A percentile compares a stretch with the other conserved stretches of the same genome.
Evolutionary conservation across 2,329 filamentous ascomycete species (phyloP).

Genomic region (Fonsecaea pedrosoi): DNA sequence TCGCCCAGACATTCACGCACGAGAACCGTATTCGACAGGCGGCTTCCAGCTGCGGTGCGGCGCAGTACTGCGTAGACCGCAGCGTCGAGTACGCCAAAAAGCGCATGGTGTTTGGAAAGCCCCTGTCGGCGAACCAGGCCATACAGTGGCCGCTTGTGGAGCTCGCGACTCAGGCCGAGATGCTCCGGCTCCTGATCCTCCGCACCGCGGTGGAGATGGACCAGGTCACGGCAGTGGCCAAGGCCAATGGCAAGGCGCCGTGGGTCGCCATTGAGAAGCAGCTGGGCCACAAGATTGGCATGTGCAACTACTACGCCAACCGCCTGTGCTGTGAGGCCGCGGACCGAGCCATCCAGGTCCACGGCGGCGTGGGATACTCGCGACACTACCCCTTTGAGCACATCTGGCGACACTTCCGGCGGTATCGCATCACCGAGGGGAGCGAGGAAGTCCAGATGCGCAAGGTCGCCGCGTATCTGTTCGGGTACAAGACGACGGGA

Average conservation of each 20-base stretch:
- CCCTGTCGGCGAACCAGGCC: conserved; percentile 65
- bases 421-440: conserved; percentile 69
- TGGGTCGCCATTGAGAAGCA: conserved; percentile 63
- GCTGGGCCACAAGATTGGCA: conserved; percentile 67
- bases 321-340: conserved; percentile 66
- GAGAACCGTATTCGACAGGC: conserved; percentile 72
- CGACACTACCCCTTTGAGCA: conserved; percentile 68
- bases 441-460: conserved; percentile 71
- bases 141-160: conserved; percentile 71
- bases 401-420: conserved; percentile 68
- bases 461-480: conserved; percentile 67
- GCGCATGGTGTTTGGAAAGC: conserved; percentile 63
- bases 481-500: conserved; percentile 54
- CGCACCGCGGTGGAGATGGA: conserved; percentile 70
- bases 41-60: conserved; percentile 65
- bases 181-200: conserved; percentile 66
- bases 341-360: conserved; percentile 68
- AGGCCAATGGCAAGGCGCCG: conserved; percentile 45
- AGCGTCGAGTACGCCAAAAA: conserved; percentile 63
- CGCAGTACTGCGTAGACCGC: conserved; percentile 65
- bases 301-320: conserved; percentile 72
- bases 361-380: conserved; percentile 66
- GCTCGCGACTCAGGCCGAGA: conserved; percentile 66
- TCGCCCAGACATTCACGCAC: conserved; percentile 70
- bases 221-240: conserved; percentile 42